Percentiles rank a stretch among this genome's conserved stretches.
Evolutionary conservation across 2,329 filamentous ascomycete genomes (phyloP).

Genomic region (Pseudohalonectria lignicola): DNA sequence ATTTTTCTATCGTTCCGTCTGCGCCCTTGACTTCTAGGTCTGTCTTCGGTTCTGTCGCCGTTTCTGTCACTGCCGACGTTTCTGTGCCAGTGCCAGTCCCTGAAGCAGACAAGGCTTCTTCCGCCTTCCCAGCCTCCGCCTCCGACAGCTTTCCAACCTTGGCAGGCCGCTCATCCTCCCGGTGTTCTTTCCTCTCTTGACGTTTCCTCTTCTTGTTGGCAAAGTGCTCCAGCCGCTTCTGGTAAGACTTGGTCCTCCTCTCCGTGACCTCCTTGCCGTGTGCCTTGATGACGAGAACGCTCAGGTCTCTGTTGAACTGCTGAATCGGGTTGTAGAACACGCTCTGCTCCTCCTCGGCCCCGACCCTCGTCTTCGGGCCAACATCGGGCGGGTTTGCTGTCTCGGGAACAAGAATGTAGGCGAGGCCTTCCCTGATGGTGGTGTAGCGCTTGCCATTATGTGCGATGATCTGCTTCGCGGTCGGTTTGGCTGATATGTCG

Average conservation of each 20-base stretch:
- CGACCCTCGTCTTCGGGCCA: constrained; percentile 27
- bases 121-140: constrained; percentile 9
- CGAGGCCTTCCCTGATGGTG: constrained; percentile 43
- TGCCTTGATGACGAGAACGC: constrained; percentile 81
- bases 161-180: constrained; percentile 10
- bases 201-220: constrained; percentile 29
- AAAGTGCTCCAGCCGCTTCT: constrained; percentile 42
- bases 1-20: not conserved
- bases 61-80: constrained; percentile 2
- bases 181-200: constrained; percentile 20
- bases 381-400: constrained; percentile 17
- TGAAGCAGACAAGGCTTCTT: constrained; percentile 1
- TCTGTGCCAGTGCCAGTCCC: constrained; percentile 7
- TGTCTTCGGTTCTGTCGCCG: constrained; percentile 4
- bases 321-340: constrained; percentile 99
- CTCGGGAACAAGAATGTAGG: constrained; percentile 43
- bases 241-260: constrained; percentile 41
- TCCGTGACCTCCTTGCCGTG: constrained; percentile 58
- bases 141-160: constrained; percentile 27
- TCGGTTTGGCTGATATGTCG: not conserved
- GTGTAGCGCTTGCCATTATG: constrained; percentile 37
- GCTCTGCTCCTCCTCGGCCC: constrained; percentile 54
- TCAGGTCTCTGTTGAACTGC: constrained; percentile 95
- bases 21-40: constrained; percentile 2
- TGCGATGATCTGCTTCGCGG: constrained; percentile 13